Evolutionary conservation across 169 alveolate species (phyloP), one percentile per base, ranked within the genome.

Genomic region (Plasmodium malariae): DNA sequence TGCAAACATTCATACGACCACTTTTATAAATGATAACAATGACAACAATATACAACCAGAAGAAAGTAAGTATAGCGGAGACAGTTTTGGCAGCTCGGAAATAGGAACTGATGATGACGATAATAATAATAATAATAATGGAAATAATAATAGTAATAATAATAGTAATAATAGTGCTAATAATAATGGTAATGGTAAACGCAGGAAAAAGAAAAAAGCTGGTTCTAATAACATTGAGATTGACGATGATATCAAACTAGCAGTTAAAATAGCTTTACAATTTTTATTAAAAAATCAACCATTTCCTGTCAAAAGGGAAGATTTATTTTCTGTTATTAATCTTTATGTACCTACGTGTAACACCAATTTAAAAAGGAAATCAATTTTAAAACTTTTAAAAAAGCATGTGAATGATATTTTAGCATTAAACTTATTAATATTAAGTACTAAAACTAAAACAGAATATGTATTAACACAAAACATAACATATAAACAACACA

Each of bases 221-320:
- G 60, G 36, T 21, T 59, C 21, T 51, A 40, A 74, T 40, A 43
- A 26, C 4, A 43, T 48, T 21, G 60, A 74, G 36, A 59, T 59
- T 36, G 83, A 80, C 19, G 28, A 48, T 30, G 78, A 80, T 40
- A 67, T 80, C 3, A 80, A 63, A 49, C 24, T 34, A 57, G 90
- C 83, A 30, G 71, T 80, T 12, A 80, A 80, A 63, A 65, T 80
- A 17, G 78, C 90, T 45, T 5, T 67, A 24, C 90, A 80, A 19
- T 36, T 32, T 48, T 49, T 80, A 55, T 17, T 80, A 80, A 80
- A 65, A 30, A 80, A 49, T 32, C 90, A 80, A 43, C 90, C 90
- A 3, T 80, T 80, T 80, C 90, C 90, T 32, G 70, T 80, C 5
- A 80, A 80, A 40, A 80, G 90, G 14, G 80, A 80, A 3, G 90